Conservation (phyloP, 2,329 filamentous ascomycete species). For the Verticillium zaregamsianum region DNA sequence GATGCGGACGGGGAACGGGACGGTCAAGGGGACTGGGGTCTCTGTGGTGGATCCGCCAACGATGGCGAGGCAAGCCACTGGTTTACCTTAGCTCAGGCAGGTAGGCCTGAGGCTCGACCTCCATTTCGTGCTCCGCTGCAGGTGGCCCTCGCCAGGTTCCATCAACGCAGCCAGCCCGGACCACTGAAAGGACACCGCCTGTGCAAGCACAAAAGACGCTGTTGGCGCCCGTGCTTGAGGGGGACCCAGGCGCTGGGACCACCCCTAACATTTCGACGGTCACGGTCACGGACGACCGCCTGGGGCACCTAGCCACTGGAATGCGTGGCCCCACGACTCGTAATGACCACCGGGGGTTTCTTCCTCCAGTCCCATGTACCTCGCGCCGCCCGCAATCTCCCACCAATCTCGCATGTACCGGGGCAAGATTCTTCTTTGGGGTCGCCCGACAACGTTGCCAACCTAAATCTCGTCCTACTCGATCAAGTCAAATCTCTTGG, state of each 20-base stretch:
- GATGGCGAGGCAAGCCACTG: background rate
- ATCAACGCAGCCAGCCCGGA: background rate
- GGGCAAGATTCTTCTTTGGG: conserved; percentile 12
- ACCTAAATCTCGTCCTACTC: background rate
- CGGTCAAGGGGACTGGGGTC: background rate
- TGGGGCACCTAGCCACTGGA: background rate
- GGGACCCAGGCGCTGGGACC: background rate
- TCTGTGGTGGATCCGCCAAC: background rate
- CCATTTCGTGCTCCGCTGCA: background rate
- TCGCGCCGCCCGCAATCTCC: conserved; percentile 12
- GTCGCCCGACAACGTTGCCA: background rate
- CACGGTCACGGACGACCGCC: background rate
- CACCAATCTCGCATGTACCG: conserved; percentile 15
- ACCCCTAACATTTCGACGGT: background rate
- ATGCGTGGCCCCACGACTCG: background rate
- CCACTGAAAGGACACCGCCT: background rate
- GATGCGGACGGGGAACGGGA: background rate
- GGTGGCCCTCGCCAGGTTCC: background rate
- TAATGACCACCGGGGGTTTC: background rate
- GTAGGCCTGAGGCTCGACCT: background rate
- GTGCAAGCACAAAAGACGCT: background rate
- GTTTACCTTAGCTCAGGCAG: background rate
- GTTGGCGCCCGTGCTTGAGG: background rate
- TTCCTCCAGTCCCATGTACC: conserved; percentile 3
- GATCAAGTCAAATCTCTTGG: background rate